Evolutionary conservation across 495 filamentous ascomycete genomes (phyloP).

Genomic region (Friedmanniomyces simplex): DNA sequence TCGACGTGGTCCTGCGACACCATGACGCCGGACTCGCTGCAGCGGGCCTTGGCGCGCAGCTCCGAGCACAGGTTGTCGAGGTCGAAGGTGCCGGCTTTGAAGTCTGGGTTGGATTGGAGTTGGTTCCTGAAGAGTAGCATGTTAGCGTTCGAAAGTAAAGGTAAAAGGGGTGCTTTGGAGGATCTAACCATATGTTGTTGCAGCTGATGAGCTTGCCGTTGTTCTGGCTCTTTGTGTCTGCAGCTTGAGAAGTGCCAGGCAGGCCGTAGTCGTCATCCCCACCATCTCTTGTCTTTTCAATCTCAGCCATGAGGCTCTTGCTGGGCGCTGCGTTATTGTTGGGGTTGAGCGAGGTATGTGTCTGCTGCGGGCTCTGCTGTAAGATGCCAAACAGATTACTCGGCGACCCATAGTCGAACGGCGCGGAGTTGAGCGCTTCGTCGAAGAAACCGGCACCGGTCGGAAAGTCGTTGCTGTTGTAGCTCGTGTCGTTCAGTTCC

Average conservation of each 20-base stretch:
- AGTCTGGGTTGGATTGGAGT: slow-evolving; percentile 75
- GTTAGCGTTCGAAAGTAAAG: no score
- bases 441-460: slow-evolving; percentile 72
- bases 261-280: slow-evolving; percentile 56
- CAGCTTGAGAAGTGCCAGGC: slow-evolving; percentile 30
- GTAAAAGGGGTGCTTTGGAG: not conserved
- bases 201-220: slow-evolving; percentile 62
- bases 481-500: slow-evolving; percentile 70
- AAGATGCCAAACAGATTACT: slow-evolving; percentile 22
- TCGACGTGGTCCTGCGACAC: slow-evolving; percentile 85
- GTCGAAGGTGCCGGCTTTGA: slow-evolving; percentile 79
- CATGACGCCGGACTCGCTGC: slow-evolving; percentile 85
- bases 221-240: slow-evolving; percentile 36
- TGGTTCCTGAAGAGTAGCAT: slow-evolving; percentile 59
- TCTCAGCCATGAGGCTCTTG: slow-evolving; percentile 60
- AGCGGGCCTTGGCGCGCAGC: slow-evolving; percentile 91
- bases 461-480: slow-evolving; percentile 48
- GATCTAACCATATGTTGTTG: slow-evolving; percentile 81
- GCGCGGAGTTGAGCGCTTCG: slow-evolving; percentile 63
- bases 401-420: slow-evolving; percentile 17
- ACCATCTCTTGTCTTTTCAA: slow-evolving; percentile 59
- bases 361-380: slow-evolving; percentile 17
- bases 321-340: slow-evolving; percentile 40
- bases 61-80: slow-evolving; percentile 88
- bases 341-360: slow-evolving; percentile 50